Conservation (phyloP, 2,329 filamentous ascomycete genomes). For the Alternaria conjuncta region DNA sequence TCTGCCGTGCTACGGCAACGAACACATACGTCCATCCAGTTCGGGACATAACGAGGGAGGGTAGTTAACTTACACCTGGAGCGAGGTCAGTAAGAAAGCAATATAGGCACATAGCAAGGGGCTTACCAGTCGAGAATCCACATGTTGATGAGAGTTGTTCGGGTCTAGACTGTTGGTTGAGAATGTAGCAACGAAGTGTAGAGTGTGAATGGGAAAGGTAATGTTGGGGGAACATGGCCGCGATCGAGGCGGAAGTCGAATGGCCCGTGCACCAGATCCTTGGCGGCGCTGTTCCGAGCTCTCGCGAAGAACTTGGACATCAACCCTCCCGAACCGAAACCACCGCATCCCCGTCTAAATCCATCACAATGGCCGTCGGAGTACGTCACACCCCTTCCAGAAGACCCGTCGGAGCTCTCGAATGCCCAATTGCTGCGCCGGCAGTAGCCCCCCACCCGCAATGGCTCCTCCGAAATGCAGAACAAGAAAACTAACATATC, state of each 20-base stretch:
- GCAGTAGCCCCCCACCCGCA: conserved; percentile 29
- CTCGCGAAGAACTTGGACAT: conserved; percentile 42
- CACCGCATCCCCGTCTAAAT: conserved; percentile 45
- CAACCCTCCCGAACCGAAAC: conserved; percentile 56
- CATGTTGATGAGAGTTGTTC: conserved; percentile 59
- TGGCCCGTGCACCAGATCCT: conserved; percentile 8
- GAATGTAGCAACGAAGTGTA: background rate
- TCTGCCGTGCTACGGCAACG: background rate
- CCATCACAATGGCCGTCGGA: conserved; percentile 54
- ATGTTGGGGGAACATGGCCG: conserved; percentile 12
- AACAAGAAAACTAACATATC: conserved; percentile 40
- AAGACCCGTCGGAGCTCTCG: conserved; percentile 26
- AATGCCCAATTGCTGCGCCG: conserved; percentile 42
- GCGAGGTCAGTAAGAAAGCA: conserved; percentile 16
- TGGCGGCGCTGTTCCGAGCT: conserved; percentile 22
- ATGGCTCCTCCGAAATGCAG: conserved; percentile 30
- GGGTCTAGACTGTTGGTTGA: background rate
- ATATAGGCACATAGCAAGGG: no score
- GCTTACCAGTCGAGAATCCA: conserved; percentile 89
- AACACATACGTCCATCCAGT: background rate
- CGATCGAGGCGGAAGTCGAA: conserved; percentile 5
- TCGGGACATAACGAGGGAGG: conserved; percentile 6
- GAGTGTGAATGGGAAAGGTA: conserved; percentile 3
- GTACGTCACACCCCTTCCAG: conserved; percentile 42
- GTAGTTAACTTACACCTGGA: conserved; percentile 40